Evolutionary conservation across 768 basidiomycete genomes (phyloP), one percentile per base, ranked within the genome.

Genomic region (Kwoniella shandongensis): DNA sequence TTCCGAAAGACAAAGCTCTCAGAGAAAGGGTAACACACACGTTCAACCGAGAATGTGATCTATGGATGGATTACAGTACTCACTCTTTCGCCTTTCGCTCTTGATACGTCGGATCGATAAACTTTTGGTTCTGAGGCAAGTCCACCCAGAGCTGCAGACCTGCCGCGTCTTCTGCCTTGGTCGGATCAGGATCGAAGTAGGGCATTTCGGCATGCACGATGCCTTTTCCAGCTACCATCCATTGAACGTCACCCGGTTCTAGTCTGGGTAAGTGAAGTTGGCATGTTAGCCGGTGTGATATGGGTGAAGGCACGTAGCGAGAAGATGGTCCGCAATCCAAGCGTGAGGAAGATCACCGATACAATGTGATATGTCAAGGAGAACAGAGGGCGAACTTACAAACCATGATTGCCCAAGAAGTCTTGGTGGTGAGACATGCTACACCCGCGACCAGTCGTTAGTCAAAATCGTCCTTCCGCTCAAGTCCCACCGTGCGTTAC

Each of bases 351-450:
- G 47, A 32, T 7, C 49, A 45, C 30, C 49, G 36, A 38, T 4
- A 3, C 6, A 36, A 88, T 89, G 57, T 84, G 83, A 75, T 92
- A 88, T 1, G 89, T n/a, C n/a, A n/a, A n/a, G n/a, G n/a, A n/a
- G n/a, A n/a, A n/a, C n/a, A n/a, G n/a, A n/a, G n/a, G n/a, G n/a
- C n/a, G n/a, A 20, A 54, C 66, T 64, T 52, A 75, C 55, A 61
- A 55, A 40, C 76, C 76, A 5, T 46, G 20, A 47, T 77, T 72
- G 15, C 76, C 93, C 1, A 85, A 85, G 22, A 89, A 93, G 73
- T 97, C 94, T 77, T 98, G 94, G 65, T 98, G 94, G 51, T 82
- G 80, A 66, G 86, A 87, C 23, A 84, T 80, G 5, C 86, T 84
- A 53, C 41, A 44, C 25, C n/a, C n/a, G n/a, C n/a, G n/a, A n/a